Conservation (phyloP, 768 basidiomycete genomes). For the Rhizopogon rudus region DNA sequence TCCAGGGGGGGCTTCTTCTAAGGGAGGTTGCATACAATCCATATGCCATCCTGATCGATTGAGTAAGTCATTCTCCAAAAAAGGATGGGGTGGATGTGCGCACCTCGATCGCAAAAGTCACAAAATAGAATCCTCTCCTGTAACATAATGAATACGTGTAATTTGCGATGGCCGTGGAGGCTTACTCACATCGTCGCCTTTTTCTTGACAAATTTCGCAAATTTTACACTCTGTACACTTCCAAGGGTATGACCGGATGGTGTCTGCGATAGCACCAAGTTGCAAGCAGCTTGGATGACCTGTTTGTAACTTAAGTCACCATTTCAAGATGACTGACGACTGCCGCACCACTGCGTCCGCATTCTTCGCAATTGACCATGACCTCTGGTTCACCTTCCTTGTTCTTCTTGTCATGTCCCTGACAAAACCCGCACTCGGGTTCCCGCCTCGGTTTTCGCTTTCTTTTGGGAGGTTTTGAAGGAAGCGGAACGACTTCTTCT, state of each 20-base stretch:
- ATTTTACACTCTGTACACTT: conserved; percentile 88
- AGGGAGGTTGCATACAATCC: conserved; percentile 71
- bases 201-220: conserved; percentile 81
- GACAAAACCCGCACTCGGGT: conserved; percentile 74
- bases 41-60: conserved; percentile 69
- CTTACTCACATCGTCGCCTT: conserved; percentile 81
- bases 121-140: conserved; percentile 85
- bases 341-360: conserved; percentile 72
- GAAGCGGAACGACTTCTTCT: conserved; percentile 35
- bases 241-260: conserved; percentile 76
- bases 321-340: neutral
- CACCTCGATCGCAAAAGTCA: conserved; percentile 91
- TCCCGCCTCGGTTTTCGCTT: conserved; percentile 48
- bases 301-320: conserved; percentile 20
- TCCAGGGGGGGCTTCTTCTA: conserved; percentile 68
- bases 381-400: conserved; percentile 50
- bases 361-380: conserved; percentile 78
- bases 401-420: conserved; percentile 58
- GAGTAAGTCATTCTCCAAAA: neutral
- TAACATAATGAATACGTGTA: conserved; percentile 14
- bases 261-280: conserved; percentile 49
- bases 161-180: conserved; percentile 8
- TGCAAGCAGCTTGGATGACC: conserved; percentile 89
- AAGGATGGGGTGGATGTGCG: neutral
- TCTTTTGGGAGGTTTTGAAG: conserved; percentile 42